A percentile compares a stretch with the other conserved stretches of the same genome.
phyloP scores from a whole-genome alignment of 2,329 filamentous ascomycete species.

The Fusarium agapanthi region DNA sequence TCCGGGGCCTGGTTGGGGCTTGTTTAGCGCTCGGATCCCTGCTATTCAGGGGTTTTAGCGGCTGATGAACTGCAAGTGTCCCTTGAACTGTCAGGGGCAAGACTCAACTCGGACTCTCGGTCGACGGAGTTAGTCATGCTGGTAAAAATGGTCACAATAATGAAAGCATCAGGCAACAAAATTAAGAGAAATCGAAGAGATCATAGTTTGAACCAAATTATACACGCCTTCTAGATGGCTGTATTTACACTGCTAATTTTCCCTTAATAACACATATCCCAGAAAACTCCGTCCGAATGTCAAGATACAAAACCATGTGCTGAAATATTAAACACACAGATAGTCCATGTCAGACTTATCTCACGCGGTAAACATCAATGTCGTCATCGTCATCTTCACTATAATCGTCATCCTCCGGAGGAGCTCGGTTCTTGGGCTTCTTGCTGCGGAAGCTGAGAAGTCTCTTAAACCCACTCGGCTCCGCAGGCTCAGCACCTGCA shows the following conservation, averaged over 20 bases:
- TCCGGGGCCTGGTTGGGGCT: constrained; percentile 24
- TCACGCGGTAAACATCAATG: constrained; percentile 31
- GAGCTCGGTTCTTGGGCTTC: constrained; percentile 42
- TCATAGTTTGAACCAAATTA: constrained; percentile 7
- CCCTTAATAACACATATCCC: constrained; percentile 2
- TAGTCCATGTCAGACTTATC: constrained; percentile 17
- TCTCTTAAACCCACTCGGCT: constrained; percentile 54
- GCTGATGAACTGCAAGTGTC: constrained; percentile 7
- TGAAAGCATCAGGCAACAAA: not conserved
- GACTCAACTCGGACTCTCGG: not conserved
- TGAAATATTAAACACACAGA: constrained; percentile 7
- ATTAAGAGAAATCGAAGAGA: not conserved
- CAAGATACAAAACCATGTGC: constrained; percentile 7
- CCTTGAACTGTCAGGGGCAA: constrained; percentile 22
- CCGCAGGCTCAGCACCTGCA: constrained; percentile 28
- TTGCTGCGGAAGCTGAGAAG: constrained; percentile 56
- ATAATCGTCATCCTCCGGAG: constrained; percentile 38
- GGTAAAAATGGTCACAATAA: not conserved
- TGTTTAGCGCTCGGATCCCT: constrained; percentile 30
- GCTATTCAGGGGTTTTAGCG: constrained; percentile 33
- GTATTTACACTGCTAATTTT: constrained; percentile 20
- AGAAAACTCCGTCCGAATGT: constrained; percentile 21
- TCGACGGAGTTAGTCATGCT: not conserved
- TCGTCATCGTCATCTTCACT: constrained; percentile 42
- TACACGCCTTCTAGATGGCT: constrained; percentile 10